Conservation (phyloP, 768 basidiomycete species). For the Antrodiella citrinella region DNA sequence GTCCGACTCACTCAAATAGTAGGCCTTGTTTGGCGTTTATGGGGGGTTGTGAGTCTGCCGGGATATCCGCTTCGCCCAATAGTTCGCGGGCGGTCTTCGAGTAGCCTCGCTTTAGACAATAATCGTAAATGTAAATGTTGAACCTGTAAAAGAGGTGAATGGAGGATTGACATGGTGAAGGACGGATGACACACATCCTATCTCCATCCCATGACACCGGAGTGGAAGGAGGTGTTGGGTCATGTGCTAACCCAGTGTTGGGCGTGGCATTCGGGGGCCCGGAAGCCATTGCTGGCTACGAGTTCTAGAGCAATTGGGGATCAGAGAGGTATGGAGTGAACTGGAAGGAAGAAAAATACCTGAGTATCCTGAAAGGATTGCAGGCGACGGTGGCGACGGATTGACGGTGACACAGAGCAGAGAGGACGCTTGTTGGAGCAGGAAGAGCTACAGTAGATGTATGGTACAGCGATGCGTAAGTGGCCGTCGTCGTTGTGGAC, state of each 20-base stretch:
- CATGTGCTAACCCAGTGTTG: constrained; percentile 1
- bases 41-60: constrained; percentile 56
- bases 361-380: not conserved
- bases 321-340: not conserved
- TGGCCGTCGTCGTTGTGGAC: constrained; percentile 6
- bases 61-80: constrained; percentile 56
- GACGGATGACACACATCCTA: constrained; percentile 52
- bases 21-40: constrained; percentile 81
- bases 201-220: constrained; percentile 76
- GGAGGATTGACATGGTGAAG: not conserved
- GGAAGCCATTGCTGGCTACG: constrained; percentile 10
- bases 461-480: not conserved
- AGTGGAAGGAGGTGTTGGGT: constrained; percentile 9
- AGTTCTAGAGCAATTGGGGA: not conserved
- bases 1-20: constrained; percentile 62
- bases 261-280: constrained; percentile 6
- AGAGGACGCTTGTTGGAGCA: no score
- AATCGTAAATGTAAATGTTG: constrained; percentile 85
- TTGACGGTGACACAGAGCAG: constrained; percentile 2
- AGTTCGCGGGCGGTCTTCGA: constrained; percentile 65
- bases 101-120: constrained; percentile 75
- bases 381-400: constrained; percentile 3
- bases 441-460: not conserved
- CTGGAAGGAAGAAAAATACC: not conserved
- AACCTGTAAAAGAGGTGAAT: constrained; percentile 43